These are phyloP conservation scores for Cystobasidium pallidum DNA, from an alignment of 1,284 basidiomycete genomes.

Conservation along the genomic window DNA sequence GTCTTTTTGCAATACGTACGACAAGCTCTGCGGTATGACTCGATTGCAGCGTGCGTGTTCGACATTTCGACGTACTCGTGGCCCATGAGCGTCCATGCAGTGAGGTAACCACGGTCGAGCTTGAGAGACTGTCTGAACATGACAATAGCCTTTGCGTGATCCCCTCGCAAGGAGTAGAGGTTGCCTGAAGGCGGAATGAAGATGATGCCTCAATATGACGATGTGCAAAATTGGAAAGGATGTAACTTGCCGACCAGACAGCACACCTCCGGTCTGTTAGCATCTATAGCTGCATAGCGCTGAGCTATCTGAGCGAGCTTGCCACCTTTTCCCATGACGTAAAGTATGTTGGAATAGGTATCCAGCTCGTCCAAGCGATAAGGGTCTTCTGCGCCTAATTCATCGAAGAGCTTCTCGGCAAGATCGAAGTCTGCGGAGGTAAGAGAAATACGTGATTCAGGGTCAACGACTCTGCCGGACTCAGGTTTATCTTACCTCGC, in stretches of 20 bases:
- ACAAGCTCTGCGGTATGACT: constrained; percentile 92
- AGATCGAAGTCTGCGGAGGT: constrained; percentile 72
- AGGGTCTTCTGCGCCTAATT: constrained; percentile 77
- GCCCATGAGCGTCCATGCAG: constrained; percentile 99
- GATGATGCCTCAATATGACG: too few relatives aligned
- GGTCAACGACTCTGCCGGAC: not conserved
- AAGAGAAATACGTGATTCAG: not conserved
- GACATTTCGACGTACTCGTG: constrained; percentile 99
- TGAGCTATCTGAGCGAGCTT: constrained; percentile 91
- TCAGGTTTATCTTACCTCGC: constrained; percentile 65
- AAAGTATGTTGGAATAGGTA: constrained; percentile 95
- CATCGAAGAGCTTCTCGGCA: constrained; percentile 80
- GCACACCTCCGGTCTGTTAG: constrained; percentile 90
- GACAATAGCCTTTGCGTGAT: constrained; percentile 93
- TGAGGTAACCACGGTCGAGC: constrained; percentile 89
- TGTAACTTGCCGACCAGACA: constrained; percentile 86
- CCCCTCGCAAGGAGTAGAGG: constrained; percentile 88
- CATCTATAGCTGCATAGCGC: constrained; percentile 81
- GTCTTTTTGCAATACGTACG: constrained; percentile 63
- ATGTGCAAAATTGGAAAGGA: too few relatives aligned
- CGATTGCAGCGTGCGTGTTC: constrained; percentile 97
- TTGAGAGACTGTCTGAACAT: constrained; percentile 93
- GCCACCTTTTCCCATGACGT: constrained; percentile 85
- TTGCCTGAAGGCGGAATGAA: constrained; percentile 67
- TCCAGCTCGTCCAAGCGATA: constrained; percentile 93